Percentiles rank a stretch among this genome's conserved stretches.
Conservation (phyloP, 352 stramenopile genomes). For the Pythium dissotocum region DNA sequence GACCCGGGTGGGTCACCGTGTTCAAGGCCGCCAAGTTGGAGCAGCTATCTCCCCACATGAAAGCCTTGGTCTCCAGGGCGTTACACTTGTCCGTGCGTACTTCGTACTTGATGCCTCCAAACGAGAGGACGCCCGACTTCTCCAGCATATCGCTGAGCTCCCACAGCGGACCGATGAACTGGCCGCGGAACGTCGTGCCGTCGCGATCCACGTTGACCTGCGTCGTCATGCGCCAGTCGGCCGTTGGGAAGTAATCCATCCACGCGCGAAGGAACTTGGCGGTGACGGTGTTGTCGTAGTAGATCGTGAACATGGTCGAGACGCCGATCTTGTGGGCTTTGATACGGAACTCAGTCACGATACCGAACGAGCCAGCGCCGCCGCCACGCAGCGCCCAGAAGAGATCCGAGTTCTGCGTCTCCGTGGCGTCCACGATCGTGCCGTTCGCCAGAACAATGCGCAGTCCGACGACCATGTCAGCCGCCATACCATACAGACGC, state of each 20-base stretch:
- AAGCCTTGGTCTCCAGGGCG: conserved; percentile 50
- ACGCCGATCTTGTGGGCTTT: conserved; percentile 44
- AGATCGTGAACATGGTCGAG: conserved; percentile 47
- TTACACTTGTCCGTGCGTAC: conserved; percentile 46
- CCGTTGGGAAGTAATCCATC: conserved; percentile 57
- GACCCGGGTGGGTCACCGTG: conserved; percentile 28
- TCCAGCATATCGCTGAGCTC: conserved; percentile 43
- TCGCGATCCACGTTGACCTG: conserved; percentile 44
- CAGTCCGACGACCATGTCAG: conserved; percentile 45
- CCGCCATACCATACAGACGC: conserved; percentile 50
- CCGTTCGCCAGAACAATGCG: conserved; percentile 49
- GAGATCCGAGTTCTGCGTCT: conserved; percentile 40
- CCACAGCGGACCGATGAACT: conserved; percentile 41
- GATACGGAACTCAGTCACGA: conserved; percentile 54
- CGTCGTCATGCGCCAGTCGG: conserved; percentile 49
- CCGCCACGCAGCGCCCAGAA: conserved; percentile 55
- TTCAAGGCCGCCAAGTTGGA: conserved; percentile 38
- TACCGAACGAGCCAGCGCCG: conserved; percentile 53
- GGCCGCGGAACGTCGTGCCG: conserved; percentile 37
- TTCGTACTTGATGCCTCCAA: conserved; percentile 37
- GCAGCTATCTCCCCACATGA: conserved; percentile 45
- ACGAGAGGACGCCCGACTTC: conserved; percentile 35
- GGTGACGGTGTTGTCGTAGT: conserved; percentile 38
- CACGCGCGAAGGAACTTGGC: conserved; percentile 40
- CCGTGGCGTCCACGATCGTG: conserved; percentile 41